Percentiles rank a stretch among this genome's conserved stretches.
These are phyloP conservation scores for Wickerhamiella australiensis DNA, from an alignment of 805 yeast genomes.

Conservation along the genomic window DNA sequence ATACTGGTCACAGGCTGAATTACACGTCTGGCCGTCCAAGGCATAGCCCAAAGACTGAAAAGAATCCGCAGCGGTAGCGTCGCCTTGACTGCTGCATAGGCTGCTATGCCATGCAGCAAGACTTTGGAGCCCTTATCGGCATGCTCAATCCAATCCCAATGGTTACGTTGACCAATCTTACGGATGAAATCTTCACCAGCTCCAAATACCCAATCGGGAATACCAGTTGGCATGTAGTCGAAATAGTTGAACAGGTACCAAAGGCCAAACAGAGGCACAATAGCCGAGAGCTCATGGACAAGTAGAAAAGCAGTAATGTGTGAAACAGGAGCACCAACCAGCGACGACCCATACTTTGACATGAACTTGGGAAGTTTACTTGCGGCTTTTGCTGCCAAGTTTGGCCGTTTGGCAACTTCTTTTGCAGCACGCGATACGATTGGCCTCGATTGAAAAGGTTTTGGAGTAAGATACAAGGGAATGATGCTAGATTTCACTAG, in stretches of 20 bases:
- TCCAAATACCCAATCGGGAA: conserved; percentile 49
- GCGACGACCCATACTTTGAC: conserved; percentile 38
- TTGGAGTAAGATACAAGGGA: background rate
- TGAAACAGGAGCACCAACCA: conserved; percentile 45
- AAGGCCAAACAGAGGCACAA: conserved; percentile 52
- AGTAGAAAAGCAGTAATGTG: conserved; percentile 53
- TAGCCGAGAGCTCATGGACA: conserved; percentile 65
- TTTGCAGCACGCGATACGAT: conserved; percentile 24
- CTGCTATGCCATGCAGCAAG: conserved; percentile 60
- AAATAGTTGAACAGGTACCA: conserved; percentile 56
- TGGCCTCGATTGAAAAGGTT: background rate
- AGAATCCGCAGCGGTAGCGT: conserved; percentile 42
- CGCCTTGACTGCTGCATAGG: conserved; percentile 56
- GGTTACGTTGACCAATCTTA: conserved; percentile 30
- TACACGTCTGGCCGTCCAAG: conserved; percentile 42
- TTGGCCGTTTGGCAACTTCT: conserved; percentile 15
- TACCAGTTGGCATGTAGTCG: conserved; percentile 36
- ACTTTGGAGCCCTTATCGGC: conserved; percentile 43
- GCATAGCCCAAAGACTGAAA: conserved; percentile 42
- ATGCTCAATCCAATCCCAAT: conserved; percentile 27
- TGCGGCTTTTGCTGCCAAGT: conserved; percentile 5
- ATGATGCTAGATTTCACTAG: background rate
- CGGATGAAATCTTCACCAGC: conserved; percentile 50
- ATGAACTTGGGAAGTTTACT: conserved; percentile 40
- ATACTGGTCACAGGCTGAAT: conserved; percentile 36